A percentile compares a stretch with the other conserved stretches of the same genome.
phyloP scores from a whole-genome alignment of 73 alveolate genomes.

The Stentor roeselii region DNA sequence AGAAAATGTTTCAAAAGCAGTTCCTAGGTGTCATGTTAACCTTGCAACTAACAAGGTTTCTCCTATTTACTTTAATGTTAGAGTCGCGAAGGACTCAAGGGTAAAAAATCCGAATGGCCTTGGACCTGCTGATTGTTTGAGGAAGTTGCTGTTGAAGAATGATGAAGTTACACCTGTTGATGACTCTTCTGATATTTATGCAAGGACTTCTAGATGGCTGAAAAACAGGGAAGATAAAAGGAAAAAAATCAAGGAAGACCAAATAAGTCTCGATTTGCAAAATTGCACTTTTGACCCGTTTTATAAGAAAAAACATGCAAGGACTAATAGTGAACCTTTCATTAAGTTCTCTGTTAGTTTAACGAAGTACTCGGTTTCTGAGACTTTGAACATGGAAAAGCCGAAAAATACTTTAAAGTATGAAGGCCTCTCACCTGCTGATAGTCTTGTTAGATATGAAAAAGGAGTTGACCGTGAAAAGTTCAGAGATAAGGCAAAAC shows the following conservation, averaged over 20 bases:
- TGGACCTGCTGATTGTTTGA: background rate
- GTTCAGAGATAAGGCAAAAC: background rate
- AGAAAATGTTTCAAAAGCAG: background rate
- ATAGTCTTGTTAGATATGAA: background rate
- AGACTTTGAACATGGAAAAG: background rate
- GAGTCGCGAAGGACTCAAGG: background rate
- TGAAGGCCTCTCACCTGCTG: background rate
- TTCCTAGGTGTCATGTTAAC: background rate
- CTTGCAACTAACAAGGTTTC: background rate
- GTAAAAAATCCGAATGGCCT: background rate
- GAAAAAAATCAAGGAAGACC: background rate
- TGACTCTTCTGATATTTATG: background rate
- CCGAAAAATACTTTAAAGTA: background rate
- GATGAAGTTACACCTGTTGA: background rate
- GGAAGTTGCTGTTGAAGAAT: background rate
- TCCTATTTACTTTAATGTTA: background rate
- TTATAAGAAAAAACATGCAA: background rate
- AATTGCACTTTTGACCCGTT: conserved; percentile 5
- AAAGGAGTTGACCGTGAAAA: background rate
- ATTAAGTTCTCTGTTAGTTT: background rate
- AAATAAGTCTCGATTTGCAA: background rate
- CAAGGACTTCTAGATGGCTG: background rate
- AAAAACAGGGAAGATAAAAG: background rate
- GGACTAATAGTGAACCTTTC: background rate
- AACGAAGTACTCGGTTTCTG: background rate